A percentile compares a stretch with the other conserved stretches of the same genome.
Conservation (phyloP, 2,329 filamentous ascomycete species). For the Beauveria sp. region DNA sequence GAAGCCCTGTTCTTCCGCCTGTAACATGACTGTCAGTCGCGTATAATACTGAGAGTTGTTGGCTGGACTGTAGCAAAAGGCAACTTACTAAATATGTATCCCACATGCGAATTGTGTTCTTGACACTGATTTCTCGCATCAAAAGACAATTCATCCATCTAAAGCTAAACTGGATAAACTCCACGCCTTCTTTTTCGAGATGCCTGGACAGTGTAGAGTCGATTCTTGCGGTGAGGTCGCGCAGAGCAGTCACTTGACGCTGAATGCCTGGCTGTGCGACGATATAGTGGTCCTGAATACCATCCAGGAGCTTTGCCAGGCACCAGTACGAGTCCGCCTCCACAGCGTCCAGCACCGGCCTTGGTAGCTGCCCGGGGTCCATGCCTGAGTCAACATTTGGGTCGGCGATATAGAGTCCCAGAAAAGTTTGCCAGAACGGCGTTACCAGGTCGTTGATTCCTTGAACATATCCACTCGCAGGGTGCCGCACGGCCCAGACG, state of each 20-base stretch:
- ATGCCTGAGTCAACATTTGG: conserved; percentile 86
- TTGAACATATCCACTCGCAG: conserved; percentile 95
- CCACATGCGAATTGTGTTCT: conserved; percentile 98
- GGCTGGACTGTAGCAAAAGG: not conserved
- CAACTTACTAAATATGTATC: conserved; percentile 87
- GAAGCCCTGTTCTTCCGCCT: conserved; percentile 98
- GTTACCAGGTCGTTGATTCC: conserved; percentile 98
- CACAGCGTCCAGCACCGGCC: conserved; percentile 85
- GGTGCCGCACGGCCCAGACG: conserved; percentile 95
- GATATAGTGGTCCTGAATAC: conserved; percentile 98
- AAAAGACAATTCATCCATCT: conserved; percentile 99
- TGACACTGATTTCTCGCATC: conserved; percentile 95
- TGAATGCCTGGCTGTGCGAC: conserved; percentile 96
- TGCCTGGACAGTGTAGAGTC: conserved; percentile 79
- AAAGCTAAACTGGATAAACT: conserved; percentile 99
- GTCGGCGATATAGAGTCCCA: conserved; percentile 92
- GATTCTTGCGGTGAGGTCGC: conserved; percentile 86
- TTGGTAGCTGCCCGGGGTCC: conserved; percentile 91
- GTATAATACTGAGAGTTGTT: not conserved
- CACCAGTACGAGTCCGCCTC: conserved; percentile 99
- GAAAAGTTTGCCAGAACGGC: conserved; percentile 96
- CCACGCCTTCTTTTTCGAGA: conserved; percentile 81
- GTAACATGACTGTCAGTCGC: conserved; percentile 11
- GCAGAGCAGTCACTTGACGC: conserved; percentile 78
- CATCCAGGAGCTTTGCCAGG: conserved; percentile 92